Conservation (phyloP, 371 early-diverging fungal species). For the Mortierella polycephala region DNA sequence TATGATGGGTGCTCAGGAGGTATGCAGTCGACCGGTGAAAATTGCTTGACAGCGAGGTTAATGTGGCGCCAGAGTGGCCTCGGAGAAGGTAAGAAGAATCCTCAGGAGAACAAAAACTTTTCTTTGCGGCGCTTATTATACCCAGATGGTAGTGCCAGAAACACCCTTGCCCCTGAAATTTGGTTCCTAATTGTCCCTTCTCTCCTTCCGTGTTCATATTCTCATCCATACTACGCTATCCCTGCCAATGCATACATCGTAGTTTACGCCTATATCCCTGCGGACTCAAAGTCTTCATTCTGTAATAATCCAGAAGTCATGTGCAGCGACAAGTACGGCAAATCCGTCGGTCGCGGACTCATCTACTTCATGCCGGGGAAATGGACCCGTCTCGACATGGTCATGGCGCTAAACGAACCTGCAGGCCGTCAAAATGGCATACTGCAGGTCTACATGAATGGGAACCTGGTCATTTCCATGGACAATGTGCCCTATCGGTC, state of each 20-base stretch:
- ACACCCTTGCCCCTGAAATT: neutral
- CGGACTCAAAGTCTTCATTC: constrained; percentile 32
- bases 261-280: constrained; percentile 64
- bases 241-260: neutral
- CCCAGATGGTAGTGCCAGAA: neutral
- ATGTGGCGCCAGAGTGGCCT: constrained; percentile 61
- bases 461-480: constrained; percentile 51
- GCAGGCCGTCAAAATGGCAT: constrained; percentile 57
- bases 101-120: neutral
- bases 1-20: constrained; percentile 64
- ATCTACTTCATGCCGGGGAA: constrained; percentile 54
- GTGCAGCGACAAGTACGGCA: constrained; percentile 64
- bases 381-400: constrained; percentile 61
- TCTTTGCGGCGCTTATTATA: neutral
- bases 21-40: constrained; percentile 55
- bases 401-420: constrained; percentile 58
- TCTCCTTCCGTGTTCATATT: neutral
- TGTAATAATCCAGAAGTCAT: constrained; percentile 49
- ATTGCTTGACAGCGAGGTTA: constrained; percentile 60
- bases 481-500: constrained; percentile 56
- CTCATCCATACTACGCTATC: neutral
- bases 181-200: neutral
- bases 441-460: constrained; percentile 60
- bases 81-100: constrained; percentile 53
- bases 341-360: constrained; percentile 60